A percentile compares a stretch with the other conserved stretches of the same genome.
Conservation (phyloP, 2,329 filamentous ascomycete genomes). For the Tolypocladium nubicola region DNA sequence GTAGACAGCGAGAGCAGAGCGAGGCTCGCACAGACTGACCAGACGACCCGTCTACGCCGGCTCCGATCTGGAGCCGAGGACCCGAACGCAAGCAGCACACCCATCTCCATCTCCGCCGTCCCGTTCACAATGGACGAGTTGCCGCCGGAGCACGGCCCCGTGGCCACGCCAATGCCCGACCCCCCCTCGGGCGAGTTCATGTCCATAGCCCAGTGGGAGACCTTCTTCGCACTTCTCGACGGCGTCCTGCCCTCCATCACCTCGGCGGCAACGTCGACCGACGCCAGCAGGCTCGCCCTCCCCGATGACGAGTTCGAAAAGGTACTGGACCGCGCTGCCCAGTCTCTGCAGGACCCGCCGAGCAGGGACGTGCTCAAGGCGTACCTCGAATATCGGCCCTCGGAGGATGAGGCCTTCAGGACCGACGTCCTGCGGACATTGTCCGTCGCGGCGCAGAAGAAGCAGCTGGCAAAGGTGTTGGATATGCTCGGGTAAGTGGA, state of each 20-base stretch:
- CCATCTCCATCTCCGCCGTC: neutral
- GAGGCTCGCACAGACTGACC: neutral
- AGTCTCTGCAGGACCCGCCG: constrained; percentile 25
- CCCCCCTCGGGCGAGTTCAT: constrained; percentile 26
- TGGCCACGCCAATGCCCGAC: constrained; percentile 13
- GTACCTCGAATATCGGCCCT: constrained; percentile 42
- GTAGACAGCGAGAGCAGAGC: no score
- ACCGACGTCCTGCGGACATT: constrained; percentile 35
- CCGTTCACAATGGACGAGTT: neutral
- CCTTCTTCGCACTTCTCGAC: constrained; percentile 43
- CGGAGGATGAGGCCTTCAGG: constrained; percentile 41
- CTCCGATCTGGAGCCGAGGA: neutral
- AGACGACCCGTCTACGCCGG: neutral
- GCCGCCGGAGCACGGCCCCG: neutral
- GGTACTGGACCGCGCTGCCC: constrained; percentile 27
- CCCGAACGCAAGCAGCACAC: neutral
- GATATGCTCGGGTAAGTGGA: constrained; percentile 32
- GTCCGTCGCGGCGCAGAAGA: constrained; percentile 21
- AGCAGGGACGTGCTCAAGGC: constrained; percentile 33
- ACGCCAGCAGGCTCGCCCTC: constrained; percentile 28
- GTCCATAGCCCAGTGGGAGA: constrained; percentile 40
- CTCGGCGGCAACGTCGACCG: constrained; percentile 20
- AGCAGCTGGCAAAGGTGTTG: constrained; percentile 28
- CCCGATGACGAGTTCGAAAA: constrained; percentile 38
- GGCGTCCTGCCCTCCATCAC: constrained; percentile 51